These are phyloP conservation scores for Ophiostoma pallidulum DNA, from an alignment of 2,329 filamentous ascomycete species.

Conservation along the genomic window DNA sequence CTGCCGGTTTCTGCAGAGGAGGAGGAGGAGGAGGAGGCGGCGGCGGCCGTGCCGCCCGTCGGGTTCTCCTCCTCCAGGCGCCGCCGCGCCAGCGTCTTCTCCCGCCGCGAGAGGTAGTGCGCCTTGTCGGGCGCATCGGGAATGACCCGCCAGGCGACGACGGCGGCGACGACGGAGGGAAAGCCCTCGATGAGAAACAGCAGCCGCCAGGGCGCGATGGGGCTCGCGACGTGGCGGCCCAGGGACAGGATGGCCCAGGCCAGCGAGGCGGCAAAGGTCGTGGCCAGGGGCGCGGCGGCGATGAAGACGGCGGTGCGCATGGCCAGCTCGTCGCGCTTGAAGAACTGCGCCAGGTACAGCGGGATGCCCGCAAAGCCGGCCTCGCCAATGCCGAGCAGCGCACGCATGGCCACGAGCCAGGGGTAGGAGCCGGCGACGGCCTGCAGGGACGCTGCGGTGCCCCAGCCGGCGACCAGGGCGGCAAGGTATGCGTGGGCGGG, in stretches of 20 bases:
- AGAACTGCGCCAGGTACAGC: constrained; percentile 57
- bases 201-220: constrained; percentile 75
- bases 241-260: constrained; percentile 70
- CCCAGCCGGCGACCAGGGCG: constrained; percentile 66
- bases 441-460: constrained; percentile 67
- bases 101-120: constrained; percentile 49
- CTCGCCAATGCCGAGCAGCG: constrained; percentile 52
- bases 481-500: constrained; percentile 52
- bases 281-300: constrained; percentile 73
- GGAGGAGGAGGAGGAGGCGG: too few relatives aligned
- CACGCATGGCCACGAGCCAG: constrained; percentile 44
- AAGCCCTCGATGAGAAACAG: constrained; percentile 80
- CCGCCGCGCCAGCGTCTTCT: constrained; percentile 60
- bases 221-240: constrained; percentile 32
- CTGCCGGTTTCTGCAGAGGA: neutral
- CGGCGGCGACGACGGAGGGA: constrained; percentile 65
- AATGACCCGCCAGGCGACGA: constrained; percentile 63
- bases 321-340: constrained; percentile 62
- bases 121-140: constrained; percentile 67
- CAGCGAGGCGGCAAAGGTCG: constrained; percentile 69
- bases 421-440: constrained; percentile 54
- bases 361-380: constrained; percentile 57
- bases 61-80: constrained; percentile 55
- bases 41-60: constrained; percentile 18
- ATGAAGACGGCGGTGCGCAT: constrained; percentile 81